Conservation (phyloP, 768 basidiomycete genomes). For the Amyloporia xantha region DNA sequence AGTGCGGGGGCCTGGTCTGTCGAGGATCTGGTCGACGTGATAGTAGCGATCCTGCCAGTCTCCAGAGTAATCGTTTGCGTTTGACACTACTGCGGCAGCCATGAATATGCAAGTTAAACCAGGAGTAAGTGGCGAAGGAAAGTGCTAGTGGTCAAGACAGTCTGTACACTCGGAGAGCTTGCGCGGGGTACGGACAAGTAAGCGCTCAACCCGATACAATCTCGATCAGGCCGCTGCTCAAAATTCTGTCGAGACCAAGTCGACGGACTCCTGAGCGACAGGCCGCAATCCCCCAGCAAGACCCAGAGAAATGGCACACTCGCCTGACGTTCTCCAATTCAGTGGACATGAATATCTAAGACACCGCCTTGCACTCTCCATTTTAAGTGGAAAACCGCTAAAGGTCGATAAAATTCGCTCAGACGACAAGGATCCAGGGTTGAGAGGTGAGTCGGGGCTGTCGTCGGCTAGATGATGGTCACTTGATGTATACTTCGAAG, state of each 20-base stretch:
- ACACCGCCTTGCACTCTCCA: conserved; percentile 79
- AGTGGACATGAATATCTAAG: conserved; percentile 81
- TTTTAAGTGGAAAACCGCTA: conserved; percentile 81
- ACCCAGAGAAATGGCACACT: conserved; percentile 9
- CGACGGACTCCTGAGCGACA: background rate
- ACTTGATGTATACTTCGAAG: conserved; percentile 31
- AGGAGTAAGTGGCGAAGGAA: background rate
- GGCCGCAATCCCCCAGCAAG: background rate
- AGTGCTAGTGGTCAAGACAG: too few species aligned
- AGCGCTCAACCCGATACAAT: background rate
- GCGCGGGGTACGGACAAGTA: background rate
- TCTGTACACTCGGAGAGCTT: background rate
- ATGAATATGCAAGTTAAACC: background rate
- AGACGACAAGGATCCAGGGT: conserved; percentile 90
- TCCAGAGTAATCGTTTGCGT: conserved; percentile 29
- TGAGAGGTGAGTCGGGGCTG: conserved; percentile 56
- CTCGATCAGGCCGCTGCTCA: background rate
- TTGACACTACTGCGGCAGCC: conserved; percentile 16
- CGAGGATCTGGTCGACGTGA: conserved; percentile 82
- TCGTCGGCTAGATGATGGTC: background rate
- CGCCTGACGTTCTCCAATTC: conserved; percentile 42
- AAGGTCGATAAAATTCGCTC: conserved; percentile 84
- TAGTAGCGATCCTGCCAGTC: conserved; percentile 65
- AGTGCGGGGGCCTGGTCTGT: conserved; percentile 84
- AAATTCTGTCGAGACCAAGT: too few species aligned